Conservation (phyloP, 768 basidiomycete species). For the Austroboletus eburneus region DNA sequence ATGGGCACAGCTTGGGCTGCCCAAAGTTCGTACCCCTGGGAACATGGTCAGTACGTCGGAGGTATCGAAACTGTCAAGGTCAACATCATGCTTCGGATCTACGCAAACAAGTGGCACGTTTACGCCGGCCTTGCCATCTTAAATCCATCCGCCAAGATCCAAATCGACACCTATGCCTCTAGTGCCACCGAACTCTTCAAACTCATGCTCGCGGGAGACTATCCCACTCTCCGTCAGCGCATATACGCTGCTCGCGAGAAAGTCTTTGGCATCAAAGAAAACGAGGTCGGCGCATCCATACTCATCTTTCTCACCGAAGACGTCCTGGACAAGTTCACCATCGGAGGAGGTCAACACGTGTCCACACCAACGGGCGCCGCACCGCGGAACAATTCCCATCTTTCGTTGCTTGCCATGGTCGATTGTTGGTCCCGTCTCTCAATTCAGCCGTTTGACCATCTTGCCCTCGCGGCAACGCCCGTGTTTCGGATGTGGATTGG, state of each 20-base stretch:
- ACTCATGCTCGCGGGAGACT: conserved; percentile 73
- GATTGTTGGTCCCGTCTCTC: conserved; percentile 91
- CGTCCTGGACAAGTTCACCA: conserved; percentile 84
- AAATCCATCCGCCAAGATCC: conserved; percentile 82
- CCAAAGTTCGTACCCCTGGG: conserved; percentile 85
- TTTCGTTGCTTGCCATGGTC: conserved; percentile 95
- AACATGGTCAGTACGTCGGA: conserved; percentile 89
- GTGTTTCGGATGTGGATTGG: conserved; percentile 96
- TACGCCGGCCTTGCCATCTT: conserved; percentile 98
- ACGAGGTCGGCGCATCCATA: conserved; percentile 26
- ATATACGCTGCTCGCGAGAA: conserved; percentile 68
- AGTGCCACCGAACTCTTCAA: conserved; percentile 90
- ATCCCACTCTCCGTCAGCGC: conserved; percentile 57
- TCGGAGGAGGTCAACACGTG: conserved; percentile 45
- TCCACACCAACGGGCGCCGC: conserved; percentile 10
- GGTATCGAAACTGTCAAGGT: conserved; percentile 97
- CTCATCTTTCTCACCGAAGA: conserved; percentile 84
- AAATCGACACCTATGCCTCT: conserved; percentile 89
- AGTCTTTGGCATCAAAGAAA: conserved; percentile 61
- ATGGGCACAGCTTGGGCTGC: conserved; percentile 98
- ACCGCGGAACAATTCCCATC: conserved; percentile 73
- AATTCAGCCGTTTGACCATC: conserved; percentile 87
- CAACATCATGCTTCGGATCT: conserved; percentile 94
- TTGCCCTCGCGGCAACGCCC: conserved; percentile 91
- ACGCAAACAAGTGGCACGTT: conserved; percentile 97